Base-by-base conservation (phyloP, 495 filamentous ascomycete genomes). In the Diplogelasinospora grovesii region DNA sequence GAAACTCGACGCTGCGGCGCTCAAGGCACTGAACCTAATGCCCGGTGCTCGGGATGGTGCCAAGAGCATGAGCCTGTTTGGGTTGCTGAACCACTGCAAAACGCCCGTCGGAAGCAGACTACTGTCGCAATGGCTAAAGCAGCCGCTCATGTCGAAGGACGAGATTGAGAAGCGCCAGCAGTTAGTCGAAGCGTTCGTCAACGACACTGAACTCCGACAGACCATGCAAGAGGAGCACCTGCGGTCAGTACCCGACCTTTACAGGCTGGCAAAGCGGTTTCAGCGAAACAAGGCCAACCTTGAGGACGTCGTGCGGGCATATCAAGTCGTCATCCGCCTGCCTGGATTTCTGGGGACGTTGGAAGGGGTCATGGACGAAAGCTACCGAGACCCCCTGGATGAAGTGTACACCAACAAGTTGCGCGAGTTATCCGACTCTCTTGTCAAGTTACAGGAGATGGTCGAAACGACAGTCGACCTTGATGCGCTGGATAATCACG, bases 141-240 rank as follows among this genome's bases (percentile, higher is more conserved):
- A 99, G 63, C 92, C 92, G 0, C 63, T 99, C 19, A 99, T 99
- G 93, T 85, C 79, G 62, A 75, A 85, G 36, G 69, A 75, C 9
- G 89, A 94, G 44, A 97, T 99, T 45, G 82, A 94, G 57, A 85
- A 85, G 53, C 75, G 92, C 15, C 92, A 97, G 52, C 86, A 92
- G 57, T 73, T 99, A 11, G 93, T 99, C 0, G 92, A 97, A 55
- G 89, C 89, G 1, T 97, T 99, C 61, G 83, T 89, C 13, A 79
- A 81, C 40, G 88, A 96, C 51, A 99, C 92, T 0, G 90, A 95
- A 57, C 71, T 99, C 21, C 75, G 93, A 10, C 92, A 97, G 66
- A 94, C 83, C 0, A 93, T 99, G 83, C 92, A 99, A 65, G 92
- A 99, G 60, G 88, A 95, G 52, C 92, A 99, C 54, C 70, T 99